These are phyloP conservation scores for Drechslerella dactyloides DNA, from an alignment of 2,329 filamentous ascomycete genomes.

Conservation along the genomic window DNA sequence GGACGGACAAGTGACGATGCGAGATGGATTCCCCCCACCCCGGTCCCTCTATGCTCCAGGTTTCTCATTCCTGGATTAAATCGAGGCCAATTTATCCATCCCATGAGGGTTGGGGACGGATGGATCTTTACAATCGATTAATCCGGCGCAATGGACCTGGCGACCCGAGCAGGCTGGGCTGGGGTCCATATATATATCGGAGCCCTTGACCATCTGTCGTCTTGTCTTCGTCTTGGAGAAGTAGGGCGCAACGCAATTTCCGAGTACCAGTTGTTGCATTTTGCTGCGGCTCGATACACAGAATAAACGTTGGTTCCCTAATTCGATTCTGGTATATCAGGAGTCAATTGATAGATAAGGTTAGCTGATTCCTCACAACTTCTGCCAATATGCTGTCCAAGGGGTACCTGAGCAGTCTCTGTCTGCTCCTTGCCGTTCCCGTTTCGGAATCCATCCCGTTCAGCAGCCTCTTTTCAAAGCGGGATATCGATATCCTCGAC, in stretches of 20 bases:
- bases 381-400: slow-evolving; percentile 33
- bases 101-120: slow-evolving; percentile 20
- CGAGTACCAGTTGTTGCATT: slow-evolving; percentile 31
- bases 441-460: slow-evolving; percentile 28
- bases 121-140: slow-evolving; percentile 13
- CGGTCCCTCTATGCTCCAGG: slow-evolving; percentile 27
- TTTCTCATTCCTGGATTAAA: slow-evolving; percentile 37
- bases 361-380: background rate
- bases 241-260: slow-evolving; percentile 27
- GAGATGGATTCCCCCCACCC: slow-evolving; percentile 8
- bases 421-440: slow-evolving; percentile 30
- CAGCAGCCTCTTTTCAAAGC: background rate
- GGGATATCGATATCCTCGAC: slow-evolving; percentile 2
- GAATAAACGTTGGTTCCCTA: too few relatives aligned
- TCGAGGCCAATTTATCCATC: slow-evolving; percentile 35
- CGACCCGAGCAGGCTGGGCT: slow-evolving; percentile 9
- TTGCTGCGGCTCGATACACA: background rate
- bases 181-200: slow-evolving; percentile 30
- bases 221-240: slow-evolving; percentile 37
- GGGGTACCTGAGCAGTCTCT: slow-evolving; percentile 27
- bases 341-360: slow-evolving; percentile 13
- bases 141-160: slow-evolving; percentile 21
- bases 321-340: slow-evolving; percentile 26
- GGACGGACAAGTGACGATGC: background rate
- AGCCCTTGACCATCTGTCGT: slow-evolving; percentile 25